Conservation (phyloP, 805 yeast genomes). For the Debaryomyces tyrocola region DNA sequence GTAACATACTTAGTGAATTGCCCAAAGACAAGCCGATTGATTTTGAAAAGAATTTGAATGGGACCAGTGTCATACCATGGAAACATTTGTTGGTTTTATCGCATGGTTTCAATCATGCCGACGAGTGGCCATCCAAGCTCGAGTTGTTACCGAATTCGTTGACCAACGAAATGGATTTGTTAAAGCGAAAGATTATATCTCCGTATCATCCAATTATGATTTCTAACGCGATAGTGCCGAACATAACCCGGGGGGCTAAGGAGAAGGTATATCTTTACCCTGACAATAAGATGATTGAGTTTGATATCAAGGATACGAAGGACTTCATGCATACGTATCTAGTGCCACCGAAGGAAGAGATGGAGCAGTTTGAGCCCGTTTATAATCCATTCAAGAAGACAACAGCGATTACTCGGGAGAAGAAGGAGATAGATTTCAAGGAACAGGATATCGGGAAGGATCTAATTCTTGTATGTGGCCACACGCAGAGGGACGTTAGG, state of each 20-base stretch:
- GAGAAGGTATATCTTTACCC: conserved; percentile 53
- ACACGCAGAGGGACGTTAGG: conserved; percentile 57
- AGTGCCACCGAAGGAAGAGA: conserved; percentile 29
- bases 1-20: conserved; percentile 10
- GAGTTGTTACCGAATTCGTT: conserved; percentile 49
- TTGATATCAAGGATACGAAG: conserved; percentile 24
- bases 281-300: conserved; percentile 45
- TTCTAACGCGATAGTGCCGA: conserved; percentile 41
- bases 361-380: conserved; percentile 9
- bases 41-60: conserved; percentile 35
- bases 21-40: conserved; percentile 47
- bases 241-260: conserved; percentile 8
- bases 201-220: conserved; percentile 52
- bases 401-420: not conserved
- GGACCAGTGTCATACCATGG: conserved; percentile 52
- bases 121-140: conserved; percentile 49
- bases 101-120: conserved; percentile 36
- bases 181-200: conserved; percentile 33
- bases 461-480: conserved; percentile 64
- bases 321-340: conserved; percentile 44
- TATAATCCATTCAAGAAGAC: conserved; percentile 19
- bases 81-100: conserved; percentile 57
- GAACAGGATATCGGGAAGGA: conserved; percentile 17
- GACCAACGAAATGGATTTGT: conserved; percentile 36
- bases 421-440: conserved; percentile 5